A percentile compares a stretch with the other conserved stretches of the same genome.
phyloP scores from a whole-genome alignment of 352 stramenopile genomes.

The Phytophthora pistaciae region DNA sequence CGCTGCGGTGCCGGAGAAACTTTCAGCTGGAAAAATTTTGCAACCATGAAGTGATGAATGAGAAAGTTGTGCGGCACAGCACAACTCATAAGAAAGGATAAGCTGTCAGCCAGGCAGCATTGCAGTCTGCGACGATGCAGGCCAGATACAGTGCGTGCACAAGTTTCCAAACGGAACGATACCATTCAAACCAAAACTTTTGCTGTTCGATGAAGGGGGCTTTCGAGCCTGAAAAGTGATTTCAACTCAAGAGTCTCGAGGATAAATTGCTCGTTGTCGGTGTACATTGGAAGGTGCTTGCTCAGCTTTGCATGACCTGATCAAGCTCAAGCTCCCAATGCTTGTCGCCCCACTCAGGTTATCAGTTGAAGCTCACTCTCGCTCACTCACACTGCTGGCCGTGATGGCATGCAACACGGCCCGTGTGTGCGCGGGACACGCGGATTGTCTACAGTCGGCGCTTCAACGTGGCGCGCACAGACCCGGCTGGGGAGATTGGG shows the following conservation, averaged over 20 bases:
- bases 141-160: not conserved
- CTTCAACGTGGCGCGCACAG: conserved; percentile 4
- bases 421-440: not conserved
- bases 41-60: not conserved
- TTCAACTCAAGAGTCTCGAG: too few species aligned
- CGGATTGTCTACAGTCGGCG: conserved; percentile 1
- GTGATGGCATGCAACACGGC: not conserved
- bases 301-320: not conserved
- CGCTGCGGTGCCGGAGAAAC: not conserved
- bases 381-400: not conserved
- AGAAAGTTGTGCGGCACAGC: not conserved
- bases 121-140: not conserved
- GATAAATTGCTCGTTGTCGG: too few species aligned
- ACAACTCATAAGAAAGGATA: not conserved
- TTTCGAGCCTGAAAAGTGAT: too few species aligned
- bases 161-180: not conserved
- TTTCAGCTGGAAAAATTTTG: too few species aligned
- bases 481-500: conserved; percentile 3
- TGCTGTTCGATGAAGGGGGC: not conserved
- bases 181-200: not conserved
- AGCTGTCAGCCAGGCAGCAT: not conserved
- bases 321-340: not conserved
- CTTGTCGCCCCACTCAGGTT: not conserved
- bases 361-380: not conserved
- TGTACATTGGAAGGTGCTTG: not conserved